Evolutionary conservation across 768 basidiomycete species (phyloP).

Genomic region (Glaciozyma antarctica): DNA sequence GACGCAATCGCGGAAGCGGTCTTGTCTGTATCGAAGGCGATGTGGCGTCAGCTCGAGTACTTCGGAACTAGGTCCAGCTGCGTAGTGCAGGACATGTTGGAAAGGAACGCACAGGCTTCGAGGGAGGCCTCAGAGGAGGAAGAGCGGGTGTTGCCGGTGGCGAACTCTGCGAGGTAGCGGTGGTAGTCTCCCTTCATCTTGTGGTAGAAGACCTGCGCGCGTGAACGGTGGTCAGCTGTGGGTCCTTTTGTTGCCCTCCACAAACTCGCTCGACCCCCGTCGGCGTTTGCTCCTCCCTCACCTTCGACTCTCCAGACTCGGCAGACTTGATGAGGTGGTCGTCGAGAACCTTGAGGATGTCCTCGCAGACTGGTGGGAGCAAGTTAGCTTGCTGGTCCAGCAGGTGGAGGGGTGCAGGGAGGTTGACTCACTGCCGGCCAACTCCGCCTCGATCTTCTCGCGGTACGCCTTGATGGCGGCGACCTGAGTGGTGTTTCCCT

Average conservation of each 20-base stretch:
- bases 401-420: not conserved
- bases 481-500: conserved; percentile 92
- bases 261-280: not conserved
- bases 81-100: not conserved
- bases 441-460: conserved; percentile 93
- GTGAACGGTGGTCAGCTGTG: not conserved
- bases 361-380: conserved; percentile 62
- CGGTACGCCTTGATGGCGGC: conserved; percentile 94
- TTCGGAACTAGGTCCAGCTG: not conserved
- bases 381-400: not conserved
- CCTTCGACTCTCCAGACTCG: conserved; percentile 91
- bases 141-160: conserved; percentile 94
- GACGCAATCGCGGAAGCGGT: conserved; percentile 94
- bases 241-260: not conserved
- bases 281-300: conserved; percentile 75
- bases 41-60: conserved; percentile 25
- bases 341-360: conserved; percentile 92
- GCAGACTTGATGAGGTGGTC: conserved; percentile 97
- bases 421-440: conserved; percentile 57
- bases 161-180: conserved; percentile 97
- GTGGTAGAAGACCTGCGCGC: conserved; percentile 26
- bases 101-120: conserved; percentile 51
- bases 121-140: conserved; percentile 94
- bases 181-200: conserved; percentile 97
- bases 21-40: conserved; percentile 51